Base-by-base conservation (phyloP, 192 early-diverging fungal genomes). In the Phlyctochytrium arcticum region DNA sequence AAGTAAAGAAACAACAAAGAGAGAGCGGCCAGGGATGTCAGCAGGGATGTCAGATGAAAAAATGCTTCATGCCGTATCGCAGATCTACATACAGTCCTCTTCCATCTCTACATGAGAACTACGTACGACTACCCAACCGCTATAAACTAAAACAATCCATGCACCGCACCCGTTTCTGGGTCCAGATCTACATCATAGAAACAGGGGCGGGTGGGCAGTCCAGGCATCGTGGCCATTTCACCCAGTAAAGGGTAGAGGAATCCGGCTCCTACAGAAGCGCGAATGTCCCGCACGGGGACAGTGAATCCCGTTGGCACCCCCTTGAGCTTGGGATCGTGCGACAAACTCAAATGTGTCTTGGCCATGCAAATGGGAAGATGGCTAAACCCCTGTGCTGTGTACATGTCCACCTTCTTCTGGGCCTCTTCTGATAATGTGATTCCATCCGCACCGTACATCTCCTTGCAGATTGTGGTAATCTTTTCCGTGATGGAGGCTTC, bases 341-440 rank as follows among this genome's bases (percentile, higher is more conserved):
- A 94, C 59, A 99, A 81, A 48, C 86, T 89, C 63, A 93, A 81
- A 70, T 99, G 96, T 5, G 96, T 99, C 82, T 99, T 99, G 36
- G 96, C 96, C 96, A 99, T 99, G 75, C 96, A 99, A 33, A 99
- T 91, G 5, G 95, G 95, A 67, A 98, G 74, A 26, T 88, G 77
- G 37, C 67, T 85, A 78, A 95, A 99, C 19, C 95, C 95, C 76
- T 86, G 88, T 10, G 66, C 60, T 1, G 92, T 93, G 67, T 96
- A 99, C 27, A 83, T 77, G 58, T 87, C 90, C 34, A 98, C 86
- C 83, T 99, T 99, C 63, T 78, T 75, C 62, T 87, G 81, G n/a
- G 96, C 95, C 48, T 84, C 69, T 17, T 92, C 87, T 58, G 83
- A 89, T 27, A 93, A 80, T 54, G 89, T 86, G 54, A 99, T 88